Evolutionary conservation across 768 basidiomycete genomes (phyloP).

Genomic region (Lanmaoa rubissima): DNA sequence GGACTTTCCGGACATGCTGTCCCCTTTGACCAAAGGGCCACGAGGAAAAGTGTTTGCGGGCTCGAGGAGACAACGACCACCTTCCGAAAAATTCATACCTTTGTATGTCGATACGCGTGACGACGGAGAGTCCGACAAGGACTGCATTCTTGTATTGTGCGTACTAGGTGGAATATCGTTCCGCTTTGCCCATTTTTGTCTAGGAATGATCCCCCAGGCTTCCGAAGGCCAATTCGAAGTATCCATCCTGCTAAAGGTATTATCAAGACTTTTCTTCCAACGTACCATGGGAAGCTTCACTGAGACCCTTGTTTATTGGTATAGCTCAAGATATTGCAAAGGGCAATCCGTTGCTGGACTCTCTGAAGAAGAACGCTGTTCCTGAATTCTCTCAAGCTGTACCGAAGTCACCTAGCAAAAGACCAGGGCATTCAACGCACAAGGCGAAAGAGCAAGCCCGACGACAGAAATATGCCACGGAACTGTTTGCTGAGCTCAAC

Average conservation of each 20-base stretch:
- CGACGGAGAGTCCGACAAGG: constrained; percentile 33
- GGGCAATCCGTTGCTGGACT: constrained; percentile 6
- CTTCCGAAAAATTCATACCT: constrained; percentile 10
- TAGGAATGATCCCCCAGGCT: constrained; percentile 49
- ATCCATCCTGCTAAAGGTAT: constrained; percentile 8
- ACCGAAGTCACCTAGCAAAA: constrained; percentile 22
- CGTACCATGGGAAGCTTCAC: neutral
- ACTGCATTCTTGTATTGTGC: constrained; percentile 40
- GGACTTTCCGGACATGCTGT: constrained; percentile 24
- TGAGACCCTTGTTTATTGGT: neutral
- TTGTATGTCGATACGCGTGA: constrained; percentile 33
- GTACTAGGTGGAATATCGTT: constrained; percentile 13
- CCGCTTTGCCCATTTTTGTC: constrained; percentile 2
- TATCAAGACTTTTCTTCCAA: neutral
- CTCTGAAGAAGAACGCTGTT: constrained; percentile 8
- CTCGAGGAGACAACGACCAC: constrained; percentile 7
- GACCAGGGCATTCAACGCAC: constrained; percentile 27
- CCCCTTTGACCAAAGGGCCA: constrained; percentile 20
- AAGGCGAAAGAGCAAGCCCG: constrained; percentile 43
- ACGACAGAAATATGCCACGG: constrained; percentile 51
- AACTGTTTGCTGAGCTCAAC: constrained; percentile 64
- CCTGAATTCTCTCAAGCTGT: neutral
- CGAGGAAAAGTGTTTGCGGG: constrained; percentile 1
- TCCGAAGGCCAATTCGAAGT: constrained; percentile 43
- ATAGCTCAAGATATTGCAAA: constrained; percentile 8